Conservation (phyloP, 331 rosid species). For the Erythrophleum ivorense region DNA sequence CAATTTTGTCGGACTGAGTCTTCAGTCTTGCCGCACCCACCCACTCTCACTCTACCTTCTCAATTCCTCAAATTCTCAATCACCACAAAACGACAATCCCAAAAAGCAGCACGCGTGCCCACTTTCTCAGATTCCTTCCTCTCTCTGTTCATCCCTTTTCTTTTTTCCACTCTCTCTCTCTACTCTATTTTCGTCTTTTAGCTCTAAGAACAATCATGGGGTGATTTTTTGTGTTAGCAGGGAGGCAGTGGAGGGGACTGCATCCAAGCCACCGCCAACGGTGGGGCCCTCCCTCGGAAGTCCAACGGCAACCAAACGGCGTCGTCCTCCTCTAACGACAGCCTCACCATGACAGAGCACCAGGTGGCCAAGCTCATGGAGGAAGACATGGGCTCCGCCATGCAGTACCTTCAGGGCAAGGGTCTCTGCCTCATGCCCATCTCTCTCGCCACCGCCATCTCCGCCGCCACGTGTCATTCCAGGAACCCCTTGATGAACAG, state of each 20-base stretch:
- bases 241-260: conserved; percentile 76
- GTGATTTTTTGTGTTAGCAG: conserved; percentile 40
- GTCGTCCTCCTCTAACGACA: conserved; percentile 59
- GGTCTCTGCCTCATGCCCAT: conserved; percentile 99
- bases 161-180: neutral
- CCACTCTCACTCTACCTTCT: neutral
- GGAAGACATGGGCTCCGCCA: conserved; percentile 98
- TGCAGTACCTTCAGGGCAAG: conserved; percentile 97
- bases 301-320: conserved; percentile 51
- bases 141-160: neutral
- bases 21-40: neutral
- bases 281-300: neutral
- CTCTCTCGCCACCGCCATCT: conserved; percentile 88
- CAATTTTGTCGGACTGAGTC: conserved; percentile 35
- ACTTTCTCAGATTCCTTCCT: conserved; percentile 71
- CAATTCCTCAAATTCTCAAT: conserved; percentile 40
- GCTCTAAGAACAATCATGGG: neutral
- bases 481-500: conserved; percentile 60
- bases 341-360: conserved; percentile 75
- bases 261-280: conserved; percentile 50
- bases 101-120: conserved; percentile 83
- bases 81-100: conserved; percentile 57
- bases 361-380: conserved; percentile 94
- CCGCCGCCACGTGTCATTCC: conserved; percentile 81
- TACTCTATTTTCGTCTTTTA: conserved; percentile 12